A percentile compares a stretch with the other conserved stretches of the same genome.
Conservation (phyloP, 2,329 filamentous ascomycete species). For the Penicillium sumatraense region DNA sequence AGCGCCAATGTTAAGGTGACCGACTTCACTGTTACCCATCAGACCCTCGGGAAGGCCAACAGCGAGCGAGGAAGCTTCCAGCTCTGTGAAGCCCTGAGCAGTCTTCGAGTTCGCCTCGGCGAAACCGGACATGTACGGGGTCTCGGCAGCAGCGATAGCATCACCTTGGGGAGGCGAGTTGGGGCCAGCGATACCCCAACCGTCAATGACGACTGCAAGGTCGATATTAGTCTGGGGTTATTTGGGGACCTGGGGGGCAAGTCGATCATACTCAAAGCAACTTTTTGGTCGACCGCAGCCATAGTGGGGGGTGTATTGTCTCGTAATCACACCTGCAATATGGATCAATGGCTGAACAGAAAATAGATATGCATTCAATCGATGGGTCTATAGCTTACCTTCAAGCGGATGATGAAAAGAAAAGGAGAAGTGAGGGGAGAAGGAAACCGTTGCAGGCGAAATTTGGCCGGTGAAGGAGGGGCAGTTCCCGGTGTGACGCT, state of each 20-base stretch:
- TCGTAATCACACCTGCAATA: slow-evolving; percentile 21
- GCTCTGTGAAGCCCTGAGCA: slow-evolving; percentile 82
- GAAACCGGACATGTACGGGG: slow-evolving; percentile 93
- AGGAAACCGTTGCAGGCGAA: slow-evolving; percentile 13
- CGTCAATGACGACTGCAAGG: slow-evolving; percentile 90
- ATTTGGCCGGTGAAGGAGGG: slow-evolving; percentile 38
- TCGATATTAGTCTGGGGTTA: slow-evolving; percentile 19
- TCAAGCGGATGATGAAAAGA: slow-evolving; percentile 18
- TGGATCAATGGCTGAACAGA: slow-evolving; percentile 25
- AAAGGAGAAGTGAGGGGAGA: slow-evolving; percentile 18
- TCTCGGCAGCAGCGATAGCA: slow-evolving; percentile 91
- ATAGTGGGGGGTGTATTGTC: slow-evolving; percentile 52
- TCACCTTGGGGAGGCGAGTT: slow-evolving; percentile 86
- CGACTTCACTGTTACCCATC: slow-evolving; percentile 99
- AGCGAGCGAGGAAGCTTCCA: slow-evolving; percentile 93
- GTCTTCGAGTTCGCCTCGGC: slow-evolving; percentile 68
- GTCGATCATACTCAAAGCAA: slow-evolving; percentile 64
- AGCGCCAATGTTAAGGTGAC: slow-evolving; percentile 97
- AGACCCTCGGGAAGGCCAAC: slow-evolving; percentile 95
- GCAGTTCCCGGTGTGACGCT: slow-evolving; percentile 40
- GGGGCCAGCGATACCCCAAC: slow-evolving; percentile 87
- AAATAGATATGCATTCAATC: slow-evolving; percentile 6
- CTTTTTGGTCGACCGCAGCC: slow-evolving; percentile 71
- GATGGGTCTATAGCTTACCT: slow-evolving; percentile 10
- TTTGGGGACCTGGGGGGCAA: slow-evolving; percentile 34